These are phyloP conservation scores for Leccinum subgranulosum DNA, from an alignment of 768 basidiomycete species.

Conservation along the genomic window DNA sequence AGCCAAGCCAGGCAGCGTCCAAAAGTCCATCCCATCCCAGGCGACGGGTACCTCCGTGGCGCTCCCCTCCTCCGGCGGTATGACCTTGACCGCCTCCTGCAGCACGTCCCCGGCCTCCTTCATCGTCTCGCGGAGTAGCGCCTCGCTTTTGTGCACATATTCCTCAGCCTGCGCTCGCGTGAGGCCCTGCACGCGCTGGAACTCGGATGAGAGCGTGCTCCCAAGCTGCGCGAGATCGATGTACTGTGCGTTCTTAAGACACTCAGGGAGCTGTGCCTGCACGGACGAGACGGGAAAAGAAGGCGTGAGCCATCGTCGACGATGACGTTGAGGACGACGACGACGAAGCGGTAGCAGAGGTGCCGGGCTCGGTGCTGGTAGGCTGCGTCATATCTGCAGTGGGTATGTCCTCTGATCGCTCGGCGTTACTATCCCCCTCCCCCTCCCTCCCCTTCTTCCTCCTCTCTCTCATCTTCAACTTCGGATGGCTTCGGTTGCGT, in stretches of 20 bases:
- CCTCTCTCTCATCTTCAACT: conserved; percentile 14
- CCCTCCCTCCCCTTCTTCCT: conserved; percentile 15
- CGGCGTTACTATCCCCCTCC: conserved; percentile 23
- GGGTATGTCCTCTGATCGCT: conserved; percentile 29
- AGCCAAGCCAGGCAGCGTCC: conserved; percentile 57
- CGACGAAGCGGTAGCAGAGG: conserved; percentile 1
- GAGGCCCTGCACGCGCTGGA: conserved; percentile 27
- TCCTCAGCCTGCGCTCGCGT: conserved; percentile 79
- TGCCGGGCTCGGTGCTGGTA: conserved; percentile 16
- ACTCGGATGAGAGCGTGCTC: no score
- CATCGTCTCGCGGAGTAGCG: conserved; percentile 60
- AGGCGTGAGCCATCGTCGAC: conserved; percentile 35
- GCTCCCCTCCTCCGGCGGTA: conserved; percentile 74
- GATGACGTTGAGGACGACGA: conserved; percentile 5
- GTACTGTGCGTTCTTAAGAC: no score
- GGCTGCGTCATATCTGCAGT: conserved; percentile 19
- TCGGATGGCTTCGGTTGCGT: conserved; percentile 13
- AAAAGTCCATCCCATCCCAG: conserved; percentile 89
- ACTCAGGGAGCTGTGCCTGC: no score
- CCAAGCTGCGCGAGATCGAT: no score
- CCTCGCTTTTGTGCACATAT: conserved; percentile 75
- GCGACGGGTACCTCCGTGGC: conserved; percentile 35
- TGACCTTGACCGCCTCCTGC: conserved; percentile 86
- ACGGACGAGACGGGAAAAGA: conserved; percentile 49
- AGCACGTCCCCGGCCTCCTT: conserved; percentile 81